Percentiles rank a stretch among this genome's conserved stretches.
Conservation (phyloP, 352 stramenopile species). For the Globisporangium emineosum region DNA sequence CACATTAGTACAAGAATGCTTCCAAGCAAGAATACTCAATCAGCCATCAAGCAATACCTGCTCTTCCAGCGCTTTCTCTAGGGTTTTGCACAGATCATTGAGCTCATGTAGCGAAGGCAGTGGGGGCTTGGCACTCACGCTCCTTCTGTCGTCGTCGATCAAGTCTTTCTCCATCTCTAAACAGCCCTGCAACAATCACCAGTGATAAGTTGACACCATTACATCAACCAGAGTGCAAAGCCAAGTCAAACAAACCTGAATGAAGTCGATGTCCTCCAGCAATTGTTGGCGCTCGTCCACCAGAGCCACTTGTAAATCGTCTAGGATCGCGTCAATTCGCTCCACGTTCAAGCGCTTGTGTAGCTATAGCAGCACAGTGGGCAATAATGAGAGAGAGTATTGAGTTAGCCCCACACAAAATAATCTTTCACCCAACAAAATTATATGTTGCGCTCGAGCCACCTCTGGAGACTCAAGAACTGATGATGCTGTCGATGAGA, state of each 20-base stretch:
- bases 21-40: background rate
- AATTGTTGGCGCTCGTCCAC: conserved; percentile 56
- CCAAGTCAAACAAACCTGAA: conserved; percentile 39
- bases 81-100: conserved; percentile 44
- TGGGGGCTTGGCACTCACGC: conserved; percentile 28
- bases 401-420: background rate
- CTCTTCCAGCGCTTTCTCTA: conserved; percentile 66
- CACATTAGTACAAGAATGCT: background rate
- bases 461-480: conserved; percentile 61
- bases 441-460: background rate
- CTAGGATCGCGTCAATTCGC: conserved; percentile 68
- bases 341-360: conserved; percentile 58
- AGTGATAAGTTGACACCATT: too few relatives aligned
- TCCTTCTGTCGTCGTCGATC: conserved; percentile 66
- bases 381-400: background rate
- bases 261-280: conserved; percentile 83
- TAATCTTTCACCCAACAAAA: conserved; percentile 3
- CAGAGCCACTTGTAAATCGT: conserved; percentile 54
- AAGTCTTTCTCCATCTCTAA: conserved; percentile 86
- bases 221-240: background rate
- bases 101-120: conserved; percentile 63
- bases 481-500: conserved; percentile 47
- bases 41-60: conserved; percentile 25
- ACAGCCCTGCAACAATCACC: conserved; percentile 36
- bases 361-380: conserved; percentile 25